These are phyloP conservation scores for Cercospora nicotianae DNA, from an alignment of 2,329 filamentous ascomycete genomes.

Conservation along the genomic window DNA sequence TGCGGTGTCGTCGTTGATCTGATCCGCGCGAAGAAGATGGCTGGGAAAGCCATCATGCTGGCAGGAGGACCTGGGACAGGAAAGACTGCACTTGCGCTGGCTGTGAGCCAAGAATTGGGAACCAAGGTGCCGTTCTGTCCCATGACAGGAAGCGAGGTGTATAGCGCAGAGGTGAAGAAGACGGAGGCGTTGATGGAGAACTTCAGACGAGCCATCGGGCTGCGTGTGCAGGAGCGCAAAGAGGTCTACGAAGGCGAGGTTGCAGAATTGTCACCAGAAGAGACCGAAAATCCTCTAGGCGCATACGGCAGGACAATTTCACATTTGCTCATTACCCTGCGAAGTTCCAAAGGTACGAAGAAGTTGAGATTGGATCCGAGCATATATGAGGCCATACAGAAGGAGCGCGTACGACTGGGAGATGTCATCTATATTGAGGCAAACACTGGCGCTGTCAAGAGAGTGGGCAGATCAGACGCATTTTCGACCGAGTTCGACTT, in stretches of 20 bases:
- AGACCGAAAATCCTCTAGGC: slow-evolving; percentile 94
- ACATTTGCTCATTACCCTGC: slow-evolving; percentile 88
- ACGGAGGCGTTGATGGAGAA: slow-evolving; percentile 99
- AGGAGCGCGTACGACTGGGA: slow-evolving; percentile 92
- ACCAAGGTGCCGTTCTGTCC: slow-evolving; percentile 98
- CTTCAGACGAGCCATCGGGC: slow-evolving; percentile 91
- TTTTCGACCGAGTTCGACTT: slow-evolving; percentile 98
- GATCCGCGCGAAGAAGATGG: slow-evolving; percentile 96
- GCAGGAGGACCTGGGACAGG: slow-evolving; percentile 94
- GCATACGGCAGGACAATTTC: slow-evolving; percentile 98
- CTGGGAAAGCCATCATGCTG: slow-evolving; percentile 86
- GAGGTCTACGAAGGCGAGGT: slow-evolving; percentile 99
- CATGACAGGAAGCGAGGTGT: slow-evolving; percentile 96
- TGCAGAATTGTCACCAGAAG: slow-evolving; percentile 93
- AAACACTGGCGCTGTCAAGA: slow-evolving; percentile 96
- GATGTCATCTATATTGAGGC: slow-evolving; percentile 99
- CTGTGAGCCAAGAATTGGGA: slow-evolving; percentile 93
- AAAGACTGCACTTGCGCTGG: slow-evolving; percentile 93
- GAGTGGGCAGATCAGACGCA: slow-evolving; percentile 91
- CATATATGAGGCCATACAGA: slow-evolving; percentile 99
- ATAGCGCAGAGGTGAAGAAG: slow-evolving; percentile 98
- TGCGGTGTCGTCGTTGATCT: slow-evolving; percentile 95
- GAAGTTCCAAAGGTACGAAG: slow-evolving; percentile 95
- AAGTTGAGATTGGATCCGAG: slow-evolving; percentile 94
- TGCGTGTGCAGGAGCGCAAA: slow-evolving; percentile 97